Evolutionary conservation across 495 filamentous ascomycete genomes (phyloP), one percentile per base, ranked within the genome.

Genomic region (Neohortaea acidophila): DNA sequence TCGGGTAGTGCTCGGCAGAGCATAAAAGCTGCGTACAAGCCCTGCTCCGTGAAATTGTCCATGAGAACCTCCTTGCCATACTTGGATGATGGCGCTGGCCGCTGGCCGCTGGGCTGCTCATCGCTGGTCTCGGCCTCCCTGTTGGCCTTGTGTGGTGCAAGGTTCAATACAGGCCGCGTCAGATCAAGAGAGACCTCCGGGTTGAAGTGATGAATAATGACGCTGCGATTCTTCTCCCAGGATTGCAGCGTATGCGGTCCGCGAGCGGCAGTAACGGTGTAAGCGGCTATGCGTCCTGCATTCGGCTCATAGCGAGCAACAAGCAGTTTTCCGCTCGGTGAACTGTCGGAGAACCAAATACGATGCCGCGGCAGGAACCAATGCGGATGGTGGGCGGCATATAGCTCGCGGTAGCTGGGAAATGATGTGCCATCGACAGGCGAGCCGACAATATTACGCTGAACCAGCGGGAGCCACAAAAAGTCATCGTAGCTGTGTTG

Each of bases 291-390:
- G 41, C 75, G 74, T 9, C 77, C 80, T 11, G 69, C 61, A 13
- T 69, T 63, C 14, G 73, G 62, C 53, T 91, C 73, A 49, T 84
- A 94, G 0, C 77, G 73, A 20, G 70, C 64, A 14, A 92, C 53
- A 15, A 91, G 65, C 23, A 94, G 51, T 36, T 74, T 76, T 0
- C 85, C 85, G 0, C 61, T 67, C 20, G 73, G 59, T n/a, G 70
- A 65, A 19, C 55, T 66, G 57, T 94, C 84, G 22, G 72, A 69
- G 49, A 91, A 84, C 87, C 87, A 96, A 27, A 96, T 57, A 58
- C 81, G 84, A 44, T 81, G 60, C 39, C 68, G 68, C 0, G 80
- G 64, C 0, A 96, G 66, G 49, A 91, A 94, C 80, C 89, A 92
- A 48, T 76, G 76, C 1, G 79, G 77, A 38, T 86, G 67, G 52